These are phyloP conservation scores for Xylaria polymorpha DNA, from an alignment of 2,329 filamentous ascomycete species.

Conservation along the genomic window DNA sequence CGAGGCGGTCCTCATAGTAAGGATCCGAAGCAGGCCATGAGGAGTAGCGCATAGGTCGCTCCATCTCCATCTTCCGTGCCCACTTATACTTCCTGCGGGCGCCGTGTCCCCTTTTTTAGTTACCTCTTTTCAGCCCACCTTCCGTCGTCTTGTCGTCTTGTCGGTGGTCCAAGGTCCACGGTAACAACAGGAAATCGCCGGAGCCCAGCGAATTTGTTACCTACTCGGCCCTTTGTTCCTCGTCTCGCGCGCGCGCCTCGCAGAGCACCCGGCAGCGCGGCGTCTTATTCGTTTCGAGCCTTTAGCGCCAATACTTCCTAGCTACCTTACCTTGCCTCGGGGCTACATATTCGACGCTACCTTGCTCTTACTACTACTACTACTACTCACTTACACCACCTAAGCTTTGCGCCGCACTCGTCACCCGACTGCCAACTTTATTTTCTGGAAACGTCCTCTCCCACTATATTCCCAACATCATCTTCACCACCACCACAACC, in stretches of 20 bases:
- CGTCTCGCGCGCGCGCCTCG: slow-evolving; percentile 41
- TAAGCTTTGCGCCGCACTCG: slow-evolving; percentile 11
- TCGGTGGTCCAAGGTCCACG: slow-evolving; percentile 24
- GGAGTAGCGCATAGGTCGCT: slow-evolving; percentile 33
- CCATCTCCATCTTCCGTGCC: slow-evolving; percentile 32
- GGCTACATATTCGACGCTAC: slow-evolving; percentile 19
- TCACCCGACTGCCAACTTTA: slow-evolving; percentile 18
- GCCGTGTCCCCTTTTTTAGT: slow-evolving; percentile 36
- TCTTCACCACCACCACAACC: slow-evolving; percentile 1
- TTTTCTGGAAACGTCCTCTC: slow-evolving; percentile 5
- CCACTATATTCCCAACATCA: slow-evolving; percentile 6
- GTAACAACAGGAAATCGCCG: slow-evolving; percentile 30
- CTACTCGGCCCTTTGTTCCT: slow-evolving; percentile 48
- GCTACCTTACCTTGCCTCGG: slow-evolving; percentile 15
- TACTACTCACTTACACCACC: slow-evolving; percentile 2
- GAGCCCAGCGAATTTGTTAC: slow-evolving; percentile 37
- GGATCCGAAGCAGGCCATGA: slow-evolving; percentile 25
- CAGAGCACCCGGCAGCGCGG: slow-evolving; percentile 19
- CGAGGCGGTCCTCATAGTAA: slow-evolving; percentile 10
- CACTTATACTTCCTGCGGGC: slow-evolving; percentile 36
- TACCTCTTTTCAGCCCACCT: slow-evolving; percentile 19
- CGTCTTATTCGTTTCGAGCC: slow-evolving; percentile 39
- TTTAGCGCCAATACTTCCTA: slow-evolving; percentile 28
- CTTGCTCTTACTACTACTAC: slow-evolving; percentile 2
- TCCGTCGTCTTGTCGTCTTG: slow-evolving; percentile 27